Conservation (phyloP, 2,329 filamentous ascomycete species). For the Aureobasidium mangrovei region DNA sequence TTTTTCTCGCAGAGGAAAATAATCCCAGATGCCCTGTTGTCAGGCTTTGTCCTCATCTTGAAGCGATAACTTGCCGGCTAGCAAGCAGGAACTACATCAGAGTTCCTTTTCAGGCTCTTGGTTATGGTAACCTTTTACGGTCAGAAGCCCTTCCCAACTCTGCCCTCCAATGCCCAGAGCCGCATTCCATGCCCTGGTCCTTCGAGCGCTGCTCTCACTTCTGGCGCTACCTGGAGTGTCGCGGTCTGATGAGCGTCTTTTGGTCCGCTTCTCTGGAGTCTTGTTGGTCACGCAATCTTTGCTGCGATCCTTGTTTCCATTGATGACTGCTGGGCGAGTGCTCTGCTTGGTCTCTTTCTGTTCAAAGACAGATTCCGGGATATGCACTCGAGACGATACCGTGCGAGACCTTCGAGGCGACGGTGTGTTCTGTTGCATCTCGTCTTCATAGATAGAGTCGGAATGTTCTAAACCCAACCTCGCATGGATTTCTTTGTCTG, state of each 20-base stretch:
- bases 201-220: conserved; percentile 17
- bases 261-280: not conserved
- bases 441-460: not conserved
- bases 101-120: conserved; percentile 24
- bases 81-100: not conserved
- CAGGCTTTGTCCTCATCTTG: no score
- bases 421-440: not conserved
- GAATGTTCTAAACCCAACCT: not conserved
- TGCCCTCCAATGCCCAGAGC: conserved; percentile 17
- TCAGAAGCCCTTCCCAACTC: conserved; percentile 22
- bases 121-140: conserved; percentile 22
- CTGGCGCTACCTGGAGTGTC: conserved; percentile 11
- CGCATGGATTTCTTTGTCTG: conserved; percentile 17
- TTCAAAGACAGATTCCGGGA: not conserved
- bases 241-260: conserved; percentile 1
- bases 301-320: not conserved
- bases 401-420: not conserved
- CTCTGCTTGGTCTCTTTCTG: not conserved
- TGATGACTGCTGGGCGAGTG: not conserved
- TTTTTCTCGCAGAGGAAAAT: no score
- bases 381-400: not conserved
- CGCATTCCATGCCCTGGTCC: conserved; percentile 21
- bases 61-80: no score
- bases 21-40: no score
- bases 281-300: not conserved